Base-by-base conservation (phyloP, 208 protist species). In the Crithidia bombi region DNA sequence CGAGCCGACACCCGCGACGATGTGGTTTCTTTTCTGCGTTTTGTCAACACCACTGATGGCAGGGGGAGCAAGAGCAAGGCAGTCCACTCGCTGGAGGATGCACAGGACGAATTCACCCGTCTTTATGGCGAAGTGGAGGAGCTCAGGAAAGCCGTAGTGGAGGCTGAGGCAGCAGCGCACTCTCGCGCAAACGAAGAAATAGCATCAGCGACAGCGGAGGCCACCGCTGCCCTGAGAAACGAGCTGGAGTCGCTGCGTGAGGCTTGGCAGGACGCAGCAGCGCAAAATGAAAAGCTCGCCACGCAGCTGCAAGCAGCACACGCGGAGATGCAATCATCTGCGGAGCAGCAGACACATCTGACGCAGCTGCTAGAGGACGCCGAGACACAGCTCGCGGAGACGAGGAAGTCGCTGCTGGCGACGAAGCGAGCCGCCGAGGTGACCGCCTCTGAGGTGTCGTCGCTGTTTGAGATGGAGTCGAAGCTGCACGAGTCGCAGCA, bases 401-500 rank as follows among this genome's bases (percentile, higher is more conserved):
- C 87, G n/a, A 55, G 73, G 49, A 79, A 78, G 17, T 72, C 75
- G 12, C 71, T 91, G 19, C 71, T 73, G 43, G 66, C 83, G 0
- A 71, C 85, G 19, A 83, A 85, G 58, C 73, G 74, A 11, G 85
- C 88, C 0, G 88, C 88, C 0, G 81, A 80, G 49, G 78, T 86
- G 7, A 69, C 67, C 15, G 67, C 77, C 12, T 52, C 74, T 0
- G 83, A 84, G 36, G 81, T 87, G 15, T 69, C 85, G 12, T 75
- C 75, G 36, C 17, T 89, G 14, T 82, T 79, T 39, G 81, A 87
- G 23, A 76, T 91, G 75, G 88, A 91, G 65, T 63, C 82, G 15
- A 61, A 39, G 28, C 58, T 93, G n/a, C 67, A 80, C 25, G 75
- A 72, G 36, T 70, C 80, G 0, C 71, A 79, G 46, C 32, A 63